phyloP scores from a whole-genome alignment of 345 rosid genomes.

The Lenwebbia sp. region DNA sequence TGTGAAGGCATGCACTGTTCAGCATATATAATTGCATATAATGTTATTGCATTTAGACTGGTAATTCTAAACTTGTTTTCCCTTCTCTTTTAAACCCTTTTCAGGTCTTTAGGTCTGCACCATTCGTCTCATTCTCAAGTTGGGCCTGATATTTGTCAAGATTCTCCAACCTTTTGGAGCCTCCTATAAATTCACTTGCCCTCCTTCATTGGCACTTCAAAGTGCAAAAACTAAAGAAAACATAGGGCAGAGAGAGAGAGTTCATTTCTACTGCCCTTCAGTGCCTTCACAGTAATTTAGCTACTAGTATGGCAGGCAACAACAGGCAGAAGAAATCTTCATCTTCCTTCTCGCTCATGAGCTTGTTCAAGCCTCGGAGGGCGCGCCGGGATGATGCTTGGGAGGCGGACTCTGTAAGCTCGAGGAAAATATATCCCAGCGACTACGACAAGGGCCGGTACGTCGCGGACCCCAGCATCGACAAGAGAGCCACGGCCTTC shows the following conservation, averaged over 20 bases:
- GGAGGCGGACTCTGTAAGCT: constrained; percentile 7
- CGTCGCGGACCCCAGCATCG: constrained; percentile 39
- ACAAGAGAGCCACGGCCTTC: constrained; percentile 37
- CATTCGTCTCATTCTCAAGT: background rate
- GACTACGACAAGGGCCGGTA: constrained; percentile 16
- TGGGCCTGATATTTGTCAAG: background rate
- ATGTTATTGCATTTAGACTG: background rate
- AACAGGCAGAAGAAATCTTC: constrained; percentile 16
- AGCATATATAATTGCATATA: background rate
- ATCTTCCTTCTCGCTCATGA: constrained; percentile 13
- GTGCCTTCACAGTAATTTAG: background rate
- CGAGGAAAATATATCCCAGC: constrained; percentile 28
- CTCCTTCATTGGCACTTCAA: background rate
- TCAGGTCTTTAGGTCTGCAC: background rate
- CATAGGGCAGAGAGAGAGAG: background rate
- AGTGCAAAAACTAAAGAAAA: background rate
- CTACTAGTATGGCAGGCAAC: constrained; percentile 17
- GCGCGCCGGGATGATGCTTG: constrained; percentile 11
- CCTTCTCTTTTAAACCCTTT: background rate
- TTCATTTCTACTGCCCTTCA: background rate
- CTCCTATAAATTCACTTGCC: background rate
- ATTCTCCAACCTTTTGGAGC: background rate
- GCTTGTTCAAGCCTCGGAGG: constrained; percentile 20
- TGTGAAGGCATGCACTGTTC: background rate
- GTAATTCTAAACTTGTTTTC: background rate